Evolutionary conservation across 257 asterid genomes (phyloP).

Genomic region (Solanum peruvianum): DNA sequence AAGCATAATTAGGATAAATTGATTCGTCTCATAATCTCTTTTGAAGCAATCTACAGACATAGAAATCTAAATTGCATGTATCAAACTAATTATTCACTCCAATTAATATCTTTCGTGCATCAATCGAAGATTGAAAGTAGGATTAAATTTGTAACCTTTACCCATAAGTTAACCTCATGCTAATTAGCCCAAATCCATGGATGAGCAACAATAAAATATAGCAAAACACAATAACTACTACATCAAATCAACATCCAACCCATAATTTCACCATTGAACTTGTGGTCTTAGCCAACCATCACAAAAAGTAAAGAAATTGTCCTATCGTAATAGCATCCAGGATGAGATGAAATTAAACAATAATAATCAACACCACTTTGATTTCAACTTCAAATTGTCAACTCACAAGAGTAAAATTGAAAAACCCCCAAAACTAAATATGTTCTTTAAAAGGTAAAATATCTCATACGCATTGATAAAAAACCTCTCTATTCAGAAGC

Average conservation of each 20-base stretch:
- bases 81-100: no score
- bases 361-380: neutral
- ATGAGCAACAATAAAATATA: no score
- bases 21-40: neutral
- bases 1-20: neutral
- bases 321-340: neutral
- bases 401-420: neutral
- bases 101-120: neutral
- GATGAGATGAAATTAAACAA: neutral
- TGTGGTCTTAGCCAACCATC: neutral
- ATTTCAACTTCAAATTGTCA: neutral
- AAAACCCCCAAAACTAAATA: neutral
- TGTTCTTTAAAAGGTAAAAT: neutral
- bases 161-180: neutral
- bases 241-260: neutral
- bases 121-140: neutral
- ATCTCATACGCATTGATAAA: neutral
- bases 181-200: neutral
- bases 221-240: neutral
- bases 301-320: neutral
- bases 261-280: neutral
- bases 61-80: neutral
- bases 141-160: neutral
- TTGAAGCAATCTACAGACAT: neutral
- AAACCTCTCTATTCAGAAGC: no score